These are phyloP conservation scores for Astragalus glycyphyllos DNA, from an alignment of 306 rosid genomes.

Conservation along the genomic window DNA sequence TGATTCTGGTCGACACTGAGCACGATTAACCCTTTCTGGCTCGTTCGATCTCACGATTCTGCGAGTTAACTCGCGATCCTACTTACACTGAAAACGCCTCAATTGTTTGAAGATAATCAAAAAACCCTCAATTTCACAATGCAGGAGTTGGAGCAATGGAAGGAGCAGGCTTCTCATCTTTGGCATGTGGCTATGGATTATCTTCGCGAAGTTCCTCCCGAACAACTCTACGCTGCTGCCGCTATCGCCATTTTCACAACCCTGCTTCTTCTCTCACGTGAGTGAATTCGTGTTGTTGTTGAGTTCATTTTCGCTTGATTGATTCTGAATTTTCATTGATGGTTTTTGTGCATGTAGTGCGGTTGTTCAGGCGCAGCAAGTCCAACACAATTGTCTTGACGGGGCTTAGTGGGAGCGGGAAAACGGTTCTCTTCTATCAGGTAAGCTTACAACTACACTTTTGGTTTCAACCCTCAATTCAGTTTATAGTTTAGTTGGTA, in stretches of 20 bases:
- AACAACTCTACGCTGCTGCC: conserved; percentile 65
- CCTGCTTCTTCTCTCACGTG: conserved; percentile 57
- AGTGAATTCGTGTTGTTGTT: conserved; percentile 14
- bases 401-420: conserved; percentile 86
- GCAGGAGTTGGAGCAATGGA: conserved; percentile 66
- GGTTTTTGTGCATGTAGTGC: conserved; percentile 53
- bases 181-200: conserved; percentile 44
- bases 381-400: conserved; percentile 73
- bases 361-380: conserved; percentile 70
- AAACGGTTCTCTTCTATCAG: conserved; percentile 84
- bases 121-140: conserved; percentile 34
- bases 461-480: not conserved
- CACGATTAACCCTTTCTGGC: no score
- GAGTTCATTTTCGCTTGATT: not conserved
- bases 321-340: not conserved
- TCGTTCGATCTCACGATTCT: no score
- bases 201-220: conserved; percentile 59
- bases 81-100: no score
- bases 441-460: conserved; percentile 44
- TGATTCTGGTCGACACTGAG: no score
- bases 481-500: conserved; percentile 22
- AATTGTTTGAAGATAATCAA: not conserved
- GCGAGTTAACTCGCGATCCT: no score
- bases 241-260: conserved; percentile 58
- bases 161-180: conserved; percentile 46